Evolutionary conservation across 805 yeast genomes (phyloP).

Genomic region (Wickerhamia fluorescens): DNA sequence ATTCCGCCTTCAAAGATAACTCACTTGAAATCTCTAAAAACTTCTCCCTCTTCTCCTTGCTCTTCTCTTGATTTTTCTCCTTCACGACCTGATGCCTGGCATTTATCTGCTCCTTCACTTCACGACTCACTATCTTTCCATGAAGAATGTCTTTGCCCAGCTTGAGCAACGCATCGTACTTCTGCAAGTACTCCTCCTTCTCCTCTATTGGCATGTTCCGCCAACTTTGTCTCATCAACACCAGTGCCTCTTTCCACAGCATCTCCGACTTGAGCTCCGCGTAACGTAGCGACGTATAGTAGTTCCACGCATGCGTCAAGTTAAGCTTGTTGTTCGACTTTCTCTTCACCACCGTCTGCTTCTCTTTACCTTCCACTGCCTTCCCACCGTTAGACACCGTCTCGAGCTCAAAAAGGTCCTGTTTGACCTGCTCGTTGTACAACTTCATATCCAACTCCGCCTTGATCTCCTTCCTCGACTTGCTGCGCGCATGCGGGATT

Average conservation of each 20-base stretch:
- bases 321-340: constrained; percentile 13
- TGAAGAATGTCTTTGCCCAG: constrained; percentile 21
- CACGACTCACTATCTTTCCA: constrained; percentile 22
- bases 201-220: constrained; percentile 16
- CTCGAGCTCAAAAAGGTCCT: no score
- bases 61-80: constrained; percentile 8
- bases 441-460: constrained; percentile 10
- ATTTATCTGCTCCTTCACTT: constrained; percentile 15
- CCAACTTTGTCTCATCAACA: constrained; percentile 16
- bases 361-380: constrained; percentile 3
- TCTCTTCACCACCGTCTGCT: constrained; percentile 3
- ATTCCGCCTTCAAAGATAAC: no score
- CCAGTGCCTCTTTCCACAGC: constrained; percentile 9
- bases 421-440: constrained; percentile 16
- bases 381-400: constrained; percentile 3
- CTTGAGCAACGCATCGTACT: constrained; percentile 20
- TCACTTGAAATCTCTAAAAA: no score
- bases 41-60: constrained; percentile 4
- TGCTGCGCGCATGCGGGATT: constrained; percentile 7
- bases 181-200: constrained; percentile 21
- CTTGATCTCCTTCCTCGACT: constrained; percentile 7
- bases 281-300: constrained; percentile 15
- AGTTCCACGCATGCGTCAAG: constrained; percentile 32
- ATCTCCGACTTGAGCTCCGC: constrained; percentile 9
- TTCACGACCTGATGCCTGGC: constrained; percentile 4